phyloP scores from a whole-genome alignment of 768 basidiomycete species.

The Mycena rebaudengoi region DNA sequence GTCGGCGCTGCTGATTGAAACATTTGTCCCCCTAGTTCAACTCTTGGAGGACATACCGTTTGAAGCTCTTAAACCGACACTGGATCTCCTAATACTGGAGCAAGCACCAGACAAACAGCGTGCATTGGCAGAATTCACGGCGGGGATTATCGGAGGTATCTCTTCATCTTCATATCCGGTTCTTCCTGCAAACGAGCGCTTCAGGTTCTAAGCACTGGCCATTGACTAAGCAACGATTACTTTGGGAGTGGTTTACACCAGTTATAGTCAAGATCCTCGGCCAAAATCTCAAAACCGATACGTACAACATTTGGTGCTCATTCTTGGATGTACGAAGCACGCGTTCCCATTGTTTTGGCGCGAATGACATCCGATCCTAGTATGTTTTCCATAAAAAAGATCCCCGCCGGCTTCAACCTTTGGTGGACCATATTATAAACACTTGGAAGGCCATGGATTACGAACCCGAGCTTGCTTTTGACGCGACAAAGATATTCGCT shows the following conservation, averaged over 20 bases:
- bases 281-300: conserved; percentile 84
- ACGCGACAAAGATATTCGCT: conserved; percentile 73
- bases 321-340: conserved; percentile 67
- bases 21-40: conserved; percentile 72
- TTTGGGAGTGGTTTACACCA: conserved; percentile 87
- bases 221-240: conserved; percentile 62
- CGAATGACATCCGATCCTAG: conserved; percentile 43
- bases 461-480: conserved; percentile 84
- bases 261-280: conserved; percentile 70
- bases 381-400: conserved; percentile 83
- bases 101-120: conserved; percentile 89
- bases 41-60: conserved; percentile 80
- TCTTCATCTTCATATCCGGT: background rate
- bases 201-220: conserved; percentile 91
- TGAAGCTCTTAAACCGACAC: conserved; percentile 62
- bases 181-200: conserved; percentile 20
- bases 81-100: conserved; percentile 71
- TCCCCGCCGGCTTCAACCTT: conserved; percentile 81
- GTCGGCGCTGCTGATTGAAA: background rate
- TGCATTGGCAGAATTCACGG: conserved; percentile 85
- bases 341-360: background rate
- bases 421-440: conserved; percentile 77
- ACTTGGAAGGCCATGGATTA: conserved; percentile 76
- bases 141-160: conserved; percentile 72
- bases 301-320: conserved; percentile 79